Conservation (phyloP, 345 rosid species). For the Erucastrum elatum region DNA sequence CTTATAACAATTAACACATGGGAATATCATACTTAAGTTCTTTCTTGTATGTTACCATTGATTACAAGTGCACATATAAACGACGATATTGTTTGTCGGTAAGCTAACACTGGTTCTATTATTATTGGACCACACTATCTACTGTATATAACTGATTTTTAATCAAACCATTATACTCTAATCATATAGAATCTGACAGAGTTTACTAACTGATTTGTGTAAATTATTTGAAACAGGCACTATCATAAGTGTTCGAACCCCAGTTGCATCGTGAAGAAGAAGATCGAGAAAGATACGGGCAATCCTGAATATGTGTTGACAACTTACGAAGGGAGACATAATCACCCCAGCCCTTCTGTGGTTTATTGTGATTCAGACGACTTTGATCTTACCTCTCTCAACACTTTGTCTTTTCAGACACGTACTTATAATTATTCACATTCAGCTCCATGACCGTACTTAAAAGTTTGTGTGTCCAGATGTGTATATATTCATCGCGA, state of each 20-base stretch:
- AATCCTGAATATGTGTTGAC: slow-evolving; percentile 72
- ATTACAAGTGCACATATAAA: slow-evolving; percentile 20
- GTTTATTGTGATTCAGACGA: slow-evolving; percentile 39
- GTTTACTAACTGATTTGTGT: slow-evolving; percentile 7
- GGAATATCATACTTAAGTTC: slow-evolving; percentile 10
- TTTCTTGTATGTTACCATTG: slow-evolving; percentile 22
- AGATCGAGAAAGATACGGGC: slow-evolving; percentile 70
- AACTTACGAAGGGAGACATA: slow-evolving; percentile 79
- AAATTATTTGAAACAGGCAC: slow-evolving; percentile 52
- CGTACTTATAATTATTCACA: slow-evolving; percentile 12
- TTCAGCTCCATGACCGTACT: slow-evolving; percentile 27
- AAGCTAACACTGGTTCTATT: background rate
- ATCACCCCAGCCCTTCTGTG: slow-evolving; percentile 49
- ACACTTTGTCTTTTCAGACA: slow-evolving; percentile 32
- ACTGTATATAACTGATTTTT: slow-evolving; percentile 1
- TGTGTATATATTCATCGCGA: slow-evolving; percentile 7
- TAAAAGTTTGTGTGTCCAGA: background rate
- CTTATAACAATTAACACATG: slow-evolving; percentile 31
- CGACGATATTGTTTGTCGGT: slow-evolving; percentile 13
- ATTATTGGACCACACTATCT: slow-evolving; percentile 18
- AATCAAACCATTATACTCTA: background rate
- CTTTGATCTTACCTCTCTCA: slow-evolving; percentile 19
- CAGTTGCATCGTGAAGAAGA: slow-evolving; percentile 82
- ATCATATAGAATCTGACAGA: background rate
- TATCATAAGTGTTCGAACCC: slow-evolving; percentile 71